Evolutionary conservation across 495 filamentous ascomycete species (phyloP).

Genomic region (Halenospora varia): DNA sequence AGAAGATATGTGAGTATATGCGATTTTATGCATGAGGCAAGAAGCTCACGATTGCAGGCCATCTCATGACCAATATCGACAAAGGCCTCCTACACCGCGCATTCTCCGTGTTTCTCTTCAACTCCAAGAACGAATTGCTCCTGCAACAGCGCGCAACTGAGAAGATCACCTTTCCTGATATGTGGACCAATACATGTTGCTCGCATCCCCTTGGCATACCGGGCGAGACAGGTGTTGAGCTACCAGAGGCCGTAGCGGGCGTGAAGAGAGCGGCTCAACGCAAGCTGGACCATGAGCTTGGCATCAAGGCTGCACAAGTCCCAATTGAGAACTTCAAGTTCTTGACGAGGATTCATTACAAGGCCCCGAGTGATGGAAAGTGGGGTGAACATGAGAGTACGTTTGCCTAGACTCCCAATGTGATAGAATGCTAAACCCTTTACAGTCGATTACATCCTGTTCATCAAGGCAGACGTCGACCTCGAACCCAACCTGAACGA

Average conservation of each 20-base stretch:
- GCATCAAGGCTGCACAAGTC: slow-evolving; percentile 87
- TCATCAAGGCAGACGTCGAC: slow-evolving; percentile 92
- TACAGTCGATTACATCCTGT: slow-evolving; percentile 96
- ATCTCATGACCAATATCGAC: slow-evolving; percentile 98
- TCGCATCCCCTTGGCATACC: slow-evolving; percentile 93
- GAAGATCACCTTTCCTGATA: slow-evolving; percentile 98
- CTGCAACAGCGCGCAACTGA: slow-evolving; percentile 93
- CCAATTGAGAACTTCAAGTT: slow-evolving; percentile 89
- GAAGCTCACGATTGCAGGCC: slow-evolving; percentile 52
- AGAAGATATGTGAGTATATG: slow-evolving; percentile 82
- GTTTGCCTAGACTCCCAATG: slow-evolving; percentile 27
- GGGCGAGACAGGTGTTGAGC: slow-evolving; percentile 81
- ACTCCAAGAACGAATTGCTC: slow-evolving; percentile 81
- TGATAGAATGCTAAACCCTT: slow-evolving; percentile 3
- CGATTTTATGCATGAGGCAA: neutral
- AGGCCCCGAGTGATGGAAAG: slow-evolving; percentile 92
- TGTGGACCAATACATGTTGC: slow-evolving; percentile 99
- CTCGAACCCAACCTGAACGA: slow-evolving; percentile 81
- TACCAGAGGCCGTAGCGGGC: slow-evolving; percentile 74
- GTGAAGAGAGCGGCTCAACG: slow-evolving; percentile 88
- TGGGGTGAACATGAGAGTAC: slow-evolving; percentile 99
- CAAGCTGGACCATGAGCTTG: slow-evolving; percentile 91
- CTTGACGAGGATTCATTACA: slow-evolving; percentile 96
- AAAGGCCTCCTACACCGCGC: slow-evolving; percentile 92
- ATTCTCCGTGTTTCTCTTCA: slow-evolving; percentile 97